These are phyloP conservation scores for Myrmaecium sp. DNA, from an alignment of 2,329 filamentous ascomycete genomes.

Conservation along the genomic window DNA sequence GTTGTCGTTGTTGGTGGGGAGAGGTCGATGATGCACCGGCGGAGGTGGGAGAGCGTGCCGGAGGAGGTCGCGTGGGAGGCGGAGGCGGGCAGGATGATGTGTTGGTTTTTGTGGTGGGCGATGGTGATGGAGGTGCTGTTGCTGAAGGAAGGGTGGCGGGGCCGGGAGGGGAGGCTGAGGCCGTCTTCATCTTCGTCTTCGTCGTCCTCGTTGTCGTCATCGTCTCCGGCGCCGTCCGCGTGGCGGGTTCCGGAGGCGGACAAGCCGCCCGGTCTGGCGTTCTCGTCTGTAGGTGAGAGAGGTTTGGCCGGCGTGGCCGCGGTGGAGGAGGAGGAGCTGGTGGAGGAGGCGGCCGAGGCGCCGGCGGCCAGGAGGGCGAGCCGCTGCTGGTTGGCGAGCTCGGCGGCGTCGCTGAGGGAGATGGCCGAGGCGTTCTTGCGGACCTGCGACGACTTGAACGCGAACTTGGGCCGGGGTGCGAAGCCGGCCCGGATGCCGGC, in stretches of 20 bases:
- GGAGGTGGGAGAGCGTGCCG: constrained; percentile 53
- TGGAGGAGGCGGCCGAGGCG: constrained; percentile 4
- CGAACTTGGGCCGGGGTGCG: constrained; percentile 63
- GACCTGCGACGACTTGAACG: constrained; percentile 48
- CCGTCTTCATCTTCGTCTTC: constrained; percentile 15
- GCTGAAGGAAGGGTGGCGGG: constrained; percentile 36
- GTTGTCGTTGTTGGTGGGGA: constrained; percentile 47
- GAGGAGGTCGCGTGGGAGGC: constrained; percentile 56
- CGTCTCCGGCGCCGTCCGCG: constrained; percentile 5
- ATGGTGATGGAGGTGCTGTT: constrained; percentile 45
- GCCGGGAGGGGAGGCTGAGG: constrained; percentile 4
- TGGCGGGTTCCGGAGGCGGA: constrained; percentile 27
- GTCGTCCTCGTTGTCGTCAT: constrained; percentile 5
- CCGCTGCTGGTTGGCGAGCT: constrained; percentile 32
- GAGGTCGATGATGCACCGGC: constrained; percentile 64
- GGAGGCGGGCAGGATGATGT: constrained; percentile 60
- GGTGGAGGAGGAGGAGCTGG: constrained; percentile 2
- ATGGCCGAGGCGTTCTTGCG: constrained; percentile 36
- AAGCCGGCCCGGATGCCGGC: constrained; percentile 50
- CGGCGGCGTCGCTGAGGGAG: constrained; percentile 38
- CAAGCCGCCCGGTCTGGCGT: constrained; percentile 20
- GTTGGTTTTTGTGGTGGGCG: constrained; percentile 46
- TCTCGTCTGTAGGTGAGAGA: too few species aligned
- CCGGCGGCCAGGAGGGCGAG: constrained; percentile 24
- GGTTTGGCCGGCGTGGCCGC: constrained; percentile 2